Evolutionary conservation across 2,329 filamentous ascomycete species (phyloP).

Genomic region (Penicillium sp.): DNA sequence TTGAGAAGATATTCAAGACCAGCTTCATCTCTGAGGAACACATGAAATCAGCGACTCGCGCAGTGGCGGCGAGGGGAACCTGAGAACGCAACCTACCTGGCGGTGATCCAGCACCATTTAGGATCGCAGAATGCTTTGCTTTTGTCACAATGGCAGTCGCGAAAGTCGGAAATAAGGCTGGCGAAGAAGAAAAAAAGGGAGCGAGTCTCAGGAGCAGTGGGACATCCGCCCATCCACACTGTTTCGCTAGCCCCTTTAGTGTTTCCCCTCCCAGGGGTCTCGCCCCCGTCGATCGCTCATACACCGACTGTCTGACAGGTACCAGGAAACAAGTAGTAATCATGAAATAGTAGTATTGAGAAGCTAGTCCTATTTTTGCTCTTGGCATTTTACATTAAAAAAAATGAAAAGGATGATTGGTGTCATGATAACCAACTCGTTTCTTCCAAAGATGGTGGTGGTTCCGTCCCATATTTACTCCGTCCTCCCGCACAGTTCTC

Average conservation of each 20-base stretch:
- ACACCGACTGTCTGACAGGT: slow-evolving; percentile 30
- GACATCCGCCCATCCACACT: slow-evolving; percentile 16
- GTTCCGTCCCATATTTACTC: background rate
- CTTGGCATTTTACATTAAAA: background rate
- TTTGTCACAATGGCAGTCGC: background rate
- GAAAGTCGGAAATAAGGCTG: slow-evolving; percentile 11
- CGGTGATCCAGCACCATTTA: slow-evolving; percentile 27
- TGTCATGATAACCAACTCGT: background rate
- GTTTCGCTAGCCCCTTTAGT: slow-evolving; percentile 26
- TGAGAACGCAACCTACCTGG: slow-evolving; percentile 10
- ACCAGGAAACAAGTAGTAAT: slow-evolving; percentile 14
- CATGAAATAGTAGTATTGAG: slow-evolving; percentile 3
- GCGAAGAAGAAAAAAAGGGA: slow-evolving; percentile 24
- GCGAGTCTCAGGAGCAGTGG: slow-evolving; percentile 20
- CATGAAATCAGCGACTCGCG: slow-evolving; percentile 2
- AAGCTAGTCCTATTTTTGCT: background rate
- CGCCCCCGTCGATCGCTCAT: slow-evolving; percentile 35
- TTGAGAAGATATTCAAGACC: slow-evolving; percentile 20
- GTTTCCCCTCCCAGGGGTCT: slow-evolving; percentile 27
- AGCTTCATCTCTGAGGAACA: slow-evolving; percentile 22
- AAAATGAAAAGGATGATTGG: background rate
- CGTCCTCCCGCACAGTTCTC: no score
- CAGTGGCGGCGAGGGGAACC: background rate
- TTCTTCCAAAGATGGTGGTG: background rate
- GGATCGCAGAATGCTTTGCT: background rate